Evolutionary conservation across 192 early-diverging fungal species (phyloP), one percentile per base, ranked within the genome.

Genomic region (Umbelopsis vinacea): DNA sequence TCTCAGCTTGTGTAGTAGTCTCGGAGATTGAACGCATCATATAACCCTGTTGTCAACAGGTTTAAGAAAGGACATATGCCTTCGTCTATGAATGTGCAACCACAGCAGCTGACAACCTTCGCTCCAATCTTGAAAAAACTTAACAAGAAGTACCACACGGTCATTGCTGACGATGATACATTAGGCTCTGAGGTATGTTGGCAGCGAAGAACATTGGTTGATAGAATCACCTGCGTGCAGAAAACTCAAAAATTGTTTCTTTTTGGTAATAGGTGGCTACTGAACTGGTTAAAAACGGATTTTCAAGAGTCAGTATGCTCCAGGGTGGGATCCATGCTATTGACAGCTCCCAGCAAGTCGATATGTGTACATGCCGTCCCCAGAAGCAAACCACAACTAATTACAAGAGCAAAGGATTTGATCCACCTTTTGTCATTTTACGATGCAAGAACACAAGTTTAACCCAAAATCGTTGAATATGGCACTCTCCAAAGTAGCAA

Each of bases 11-110:
- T 37, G 14, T 63, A 5, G 15, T 1, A 12, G 14, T n/a, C 52
- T 46, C 1, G 6, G 45, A 12, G 11, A 46, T 66, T 46, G 19
- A 29, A 19, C 0, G 37, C 29, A 43, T 19, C 54, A 33, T 60
- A 9, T 47, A 19, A 15, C 38, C 40, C 22, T 9, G 75, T 8
- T 14, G 14, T 68, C 66, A 37, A 19, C 74, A 87, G 86, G 21
- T 88, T 86, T 75, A 55, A 67, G 2, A 74, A 75, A n/a, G 85
- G 84, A 9, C 87, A 89, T 74, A 80, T 84, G 22, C 87, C 87
- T 52, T 76, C 79, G 14, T 84, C 85, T 11, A 79, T 89, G 29
- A 85, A 87, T 50, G 81, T 89, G 46, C 72, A 81, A 37, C 71
- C 77, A 5, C 8, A 63, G 15, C 85, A 87, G 19, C 50, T 89